Percentiles rank a stretch among this genome's conserved stretches.
phyloP scores from a whole-genome alignment of 441 rosid genomes.

The Omphalea diandra region DNA sequence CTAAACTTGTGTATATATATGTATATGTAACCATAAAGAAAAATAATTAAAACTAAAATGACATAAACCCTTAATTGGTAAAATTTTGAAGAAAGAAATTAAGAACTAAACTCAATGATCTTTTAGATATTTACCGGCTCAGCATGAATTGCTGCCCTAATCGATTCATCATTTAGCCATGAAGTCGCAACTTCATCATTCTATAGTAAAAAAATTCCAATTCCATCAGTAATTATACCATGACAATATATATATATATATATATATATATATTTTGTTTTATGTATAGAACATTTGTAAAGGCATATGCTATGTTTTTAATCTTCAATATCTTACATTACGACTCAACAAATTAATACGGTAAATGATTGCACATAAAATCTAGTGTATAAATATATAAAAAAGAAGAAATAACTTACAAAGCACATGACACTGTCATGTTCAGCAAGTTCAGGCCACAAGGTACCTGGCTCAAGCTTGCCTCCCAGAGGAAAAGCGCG shows the following conservation, averaged over 20 bases:
- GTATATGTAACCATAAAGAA: neutral
- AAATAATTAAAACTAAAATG: neutral
- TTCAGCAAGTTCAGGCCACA: constrained; percentile 37
- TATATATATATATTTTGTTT: no score
- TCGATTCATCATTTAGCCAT: constrained; percentile 53
- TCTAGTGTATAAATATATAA: no score
- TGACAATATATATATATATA: no score
- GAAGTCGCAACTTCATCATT: constrained; percentile 47
- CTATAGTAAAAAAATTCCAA: constrained; percentile 29
- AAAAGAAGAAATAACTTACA: constrained; percentile 28
- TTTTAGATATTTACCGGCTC: constrained; percentile 26
- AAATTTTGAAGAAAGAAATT: neutral
- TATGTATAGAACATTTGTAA: no score
- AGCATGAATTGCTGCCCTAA: constrained; percentile 56
- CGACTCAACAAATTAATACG: no score
- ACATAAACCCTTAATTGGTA: neutral
- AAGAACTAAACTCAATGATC: neutral
- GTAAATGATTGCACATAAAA: no score
- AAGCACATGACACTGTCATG: constrained; percentile 28
- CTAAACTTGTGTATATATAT: no score
- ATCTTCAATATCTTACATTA: no score
- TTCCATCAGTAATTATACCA: no score
- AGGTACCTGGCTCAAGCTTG: constrained; percentile 32
- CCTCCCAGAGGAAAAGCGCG: constrained; percentile 60
- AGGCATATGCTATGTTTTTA: no score